These are phyloP conservation scores for Leishmania arabica DNA, from an alignment of 208 protist genomes.

Conservation along the genomic window DNA sequence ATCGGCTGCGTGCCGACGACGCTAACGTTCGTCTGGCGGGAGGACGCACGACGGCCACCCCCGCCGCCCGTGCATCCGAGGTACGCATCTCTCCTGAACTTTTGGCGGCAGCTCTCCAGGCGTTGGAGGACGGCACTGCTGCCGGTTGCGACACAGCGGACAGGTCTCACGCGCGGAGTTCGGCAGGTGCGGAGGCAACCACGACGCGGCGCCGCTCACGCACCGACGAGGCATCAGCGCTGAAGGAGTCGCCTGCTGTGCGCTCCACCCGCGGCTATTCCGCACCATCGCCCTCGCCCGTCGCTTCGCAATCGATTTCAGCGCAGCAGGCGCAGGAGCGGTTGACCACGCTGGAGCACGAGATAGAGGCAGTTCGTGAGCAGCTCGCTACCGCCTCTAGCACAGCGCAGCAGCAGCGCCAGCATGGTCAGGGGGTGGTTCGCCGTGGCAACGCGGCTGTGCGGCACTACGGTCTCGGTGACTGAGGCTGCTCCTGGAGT, in stretches of 20 bases:
- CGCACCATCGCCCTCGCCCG: not conserved
- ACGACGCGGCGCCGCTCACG: not conserved
- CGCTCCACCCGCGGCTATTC: slow-evolving; percentile 17
- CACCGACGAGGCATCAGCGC: not conserved
- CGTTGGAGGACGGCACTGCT: slow-evolving; percentile 10
- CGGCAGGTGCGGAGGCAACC: not conserved
- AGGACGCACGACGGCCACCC: not conserved
- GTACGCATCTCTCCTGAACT: slow-evolving; percentile 27
- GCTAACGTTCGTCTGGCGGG: not conserved
- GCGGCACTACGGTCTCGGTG: slow-evolving; percentile 68
- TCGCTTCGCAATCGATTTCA: not conserved
- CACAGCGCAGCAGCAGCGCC: slow-evolving; percentile 20
- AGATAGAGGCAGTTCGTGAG: slow-evolving; percentile 66
- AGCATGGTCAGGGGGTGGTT: slow-evolving; percentile 32
- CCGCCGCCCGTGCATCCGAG: not conserved
- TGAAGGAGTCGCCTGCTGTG: slow-evolving; percentile 10
- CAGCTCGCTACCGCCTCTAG: slow-evolving; percentile 38
- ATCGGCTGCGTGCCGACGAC: slow-evolving; percentile 42
- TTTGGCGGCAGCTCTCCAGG: slow-evolving; percentile 25
- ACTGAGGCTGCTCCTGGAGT: slow-evolving; percentile 8
- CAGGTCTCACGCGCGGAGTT: not conserved
- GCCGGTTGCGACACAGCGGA: not conserved
- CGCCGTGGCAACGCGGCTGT: slow-evolving; percentile 55
- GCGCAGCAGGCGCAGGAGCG: slow-evolving; percentile 27
- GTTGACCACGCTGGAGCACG: slow-evolving; percentile 46